Evolutionary conservation across 208 protist genomes (phyloP), one percentile per base, ranked within the genome.

Genomic region (Acanthamoeba royreba): DNA sequence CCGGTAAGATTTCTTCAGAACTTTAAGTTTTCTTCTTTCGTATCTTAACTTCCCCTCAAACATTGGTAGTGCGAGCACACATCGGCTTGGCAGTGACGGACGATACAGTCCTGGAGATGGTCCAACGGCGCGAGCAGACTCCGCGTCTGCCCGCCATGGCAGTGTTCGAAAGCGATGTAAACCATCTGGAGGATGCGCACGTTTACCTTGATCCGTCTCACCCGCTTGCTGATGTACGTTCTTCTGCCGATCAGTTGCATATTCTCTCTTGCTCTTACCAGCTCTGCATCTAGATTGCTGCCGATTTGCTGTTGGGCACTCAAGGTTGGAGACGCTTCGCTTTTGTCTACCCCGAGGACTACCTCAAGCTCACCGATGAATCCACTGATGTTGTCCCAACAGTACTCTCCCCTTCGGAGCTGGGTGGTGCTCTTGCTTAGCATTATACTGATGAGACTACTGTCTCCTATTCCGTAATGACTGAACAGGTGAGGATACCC

Each of bases 291-390:
- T n/a, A 66, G 55, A 28, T 45, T 17, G 61, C 35, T 19, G n/a
- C 28, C 28, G 88, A 92, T 86, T 46, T 92, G 0, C 5, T 92
- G 35, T 45, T 92, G 49, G 88, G 88, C 28, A 92, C 88, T 22
- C 88, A 92, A 25, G 88, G 88, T 7, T 92, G 88, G 88, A 74
- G 88, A 40, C 46, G 88, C 46, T 92, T 92, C 38, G 53, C 79
- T 35, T 85, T 90, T n/a, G 33, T 28, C 28, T 55, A 92, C 38
- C 85, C 85, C 5, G 69, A 58, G 22, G 42, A 85, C n/a, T 87
- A 33, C 19, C 25, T 87, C 25, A 0, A 58, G 42, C 17, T 55
- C 13, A 28, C 69, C 40, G 61, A 85, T 1, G 85, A 35, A 9
- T 22, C 38, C 1, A 4, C 2, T 25, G 2, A 25, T 3, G 52